phyloP scores from a whole-genome alignment of 768 basidiomycete species.

The Cystobasidium tubakii region DNA sequence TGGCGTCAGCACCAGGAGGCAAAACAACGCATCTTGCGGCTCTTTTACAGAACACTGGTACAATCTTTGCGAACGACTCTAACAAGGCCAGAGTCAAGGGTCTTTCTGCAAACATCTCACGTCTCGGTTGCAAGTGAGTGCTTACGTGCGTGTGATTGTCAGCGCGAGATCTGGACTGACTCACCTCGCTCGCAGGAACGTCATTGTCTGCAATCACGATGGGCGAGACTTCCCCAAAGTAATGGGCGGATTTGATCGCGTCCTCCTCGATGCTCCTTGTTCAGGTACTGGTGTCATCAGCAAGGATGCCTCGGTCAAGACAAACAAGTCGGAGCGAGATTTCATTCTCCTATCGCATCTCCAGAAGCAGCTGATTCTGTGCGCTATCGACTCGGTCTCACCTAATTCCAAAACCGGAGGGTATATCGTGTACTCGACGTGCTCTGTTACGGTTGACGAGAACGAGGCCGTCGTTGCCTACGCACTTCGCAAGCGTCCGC shows the following conservation, averaged over 20 bases:
- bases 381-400: constrained; percentile 91
- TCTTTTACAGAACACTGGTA: constrained; percentile 93
- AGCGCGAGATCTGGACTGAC: constrained; percentile 13
- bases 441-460: constrained; percentile 95
- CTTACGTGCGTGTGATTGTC: background rate
- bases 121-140: constrained; percentile 68
- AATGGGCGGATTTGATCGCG: constrained; percentile 97
- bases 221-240: constrained; percentile 97
- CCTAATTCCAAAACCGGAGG: constrained; percentile 86
- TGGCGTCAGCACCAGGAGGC: constrained; percentile 97
- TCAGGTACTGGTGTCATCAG: constrained; percentile 97
- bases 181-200: constrained; percentile 62
- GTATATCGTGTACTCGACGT: constrained; percentile 94
- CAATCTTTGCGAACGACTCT: constrained; percentile 92
- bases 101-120: constrained; percentile 90
- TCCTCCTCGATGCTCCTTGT: constrained; percentile 92
- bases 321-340: constrained; percentile 97
- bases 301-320: constrained; percentile 94
- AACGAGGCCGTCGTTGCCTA: constrained; percentile 98
- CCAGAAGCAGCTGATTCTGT: constrained; percentile 95
- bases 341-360: constrained; percentile 93
- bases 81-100: constrained; percentile 93
- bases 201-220: constrained; percentile 92
- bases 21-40: constrained; percentile 98
- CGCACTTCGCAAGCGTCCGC: constrained; percentile 86